A percentile compares a stretch with the other conserved stretches of the same genome.
These are phyloP conservation scores for Micromonas commoda DNA, from an alignment of 139 green algal species.

Conservation along the genomic window DNA sequence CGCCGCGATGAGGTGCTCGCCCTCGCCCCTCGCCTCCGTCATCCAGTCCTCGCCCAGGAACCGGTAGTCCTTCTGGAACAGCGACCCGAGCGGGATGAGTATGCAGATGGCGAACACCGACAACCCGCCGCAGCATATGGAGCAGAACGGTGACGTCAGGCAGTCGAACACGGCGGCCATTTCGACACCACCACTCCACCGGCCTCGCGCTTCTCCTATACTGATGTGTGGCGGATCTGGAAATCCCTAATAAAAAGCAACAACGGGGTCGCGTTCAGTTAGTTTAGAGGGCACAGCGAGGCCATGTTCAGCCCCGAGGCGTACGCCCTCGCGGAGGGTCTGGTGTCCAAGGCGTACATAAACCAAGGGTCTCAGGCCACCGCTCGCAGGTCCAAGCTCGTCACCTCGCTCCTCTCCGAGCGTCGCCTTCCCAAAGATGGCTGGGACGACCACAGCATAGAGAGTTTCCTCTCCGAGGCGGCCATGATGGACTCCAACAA, in stretches of 20 bases:
- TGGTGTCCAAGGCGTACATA: background rate
- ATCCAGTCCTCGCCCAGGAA: background rate
- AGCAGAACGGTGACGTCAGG: background rate
- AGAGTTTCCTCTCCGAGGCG: slow-evolving; percentile 47
- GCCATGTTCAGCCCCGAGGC: background rate
- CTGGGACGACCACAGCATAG: background rate
- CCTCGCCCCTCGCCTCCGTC: background rate
- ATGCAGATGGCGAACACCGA: background rate
- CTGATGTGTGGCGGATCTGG: no score
- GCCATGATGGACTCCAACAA: slow-evolving; percentile 95
- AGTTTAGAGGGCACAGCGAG: no score
- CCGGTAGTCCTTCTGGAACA: background rate
- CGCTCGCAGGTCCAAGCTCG: background rate
- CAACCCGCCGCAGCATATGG: background rate
- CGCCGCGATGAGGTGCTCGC: background rate
- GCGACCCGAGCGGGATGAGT: background rate
- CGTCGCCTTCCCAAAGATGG: background rate
- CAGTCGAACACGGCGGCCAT: background rate
- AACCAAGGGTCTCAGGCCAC: background rate
- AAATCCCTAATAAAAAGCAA: no score
- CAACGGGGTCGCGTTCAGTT: no score
- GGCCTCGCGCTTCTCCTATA: no score
- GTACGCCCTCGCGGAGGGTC: background rate
- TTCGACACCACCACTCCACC: no score
- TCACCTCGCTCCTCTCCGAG: slow-evolving; percentile 10